phyloP scores from a whole-genome alignment of 441 rosid genomes.

The Erysimum pusillum region DNA sequence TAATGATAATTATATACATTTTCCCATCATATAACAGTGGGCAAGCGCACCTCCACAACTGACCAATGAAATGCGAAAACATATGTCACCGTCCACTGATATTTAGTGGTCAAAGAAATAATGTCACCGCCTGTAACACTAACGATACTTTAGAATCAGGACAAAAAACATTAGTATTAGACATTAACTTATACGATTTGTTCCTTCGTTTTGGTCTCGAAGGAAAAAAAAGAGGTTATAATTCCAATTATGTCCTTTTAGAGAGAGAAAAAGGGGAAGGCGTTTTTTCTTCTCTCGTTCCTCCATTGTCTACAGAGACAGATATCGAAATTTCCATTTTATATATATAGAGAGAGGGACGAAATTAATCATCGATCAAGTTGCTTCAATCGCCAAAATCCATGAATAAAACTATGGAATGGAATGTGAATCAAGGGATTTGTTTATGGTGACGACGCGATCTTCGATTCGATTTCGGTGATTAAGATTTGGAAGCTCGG shows the following conservation, averaged over 20 bases:
- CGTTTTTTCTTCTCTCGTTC: slow-evolving; percentile 45
- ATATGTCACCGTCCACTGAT: slow-evolving; percentile 34
- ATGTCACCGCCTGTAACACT: slow-evolving; percentile 43
- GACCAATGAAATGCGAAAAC: slow-evolving; percentile 31
- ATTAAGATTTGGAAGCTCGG: slow-evolving; percentile 45
- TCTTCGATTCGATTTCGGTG: slow-evolving; percentile 46
- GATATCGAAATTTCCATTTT: slow-evolving; percentile 41
- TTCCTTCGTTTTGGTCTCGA: slow-evolving; percentile 48
- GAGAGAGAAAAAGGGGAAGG: slow-evolving; percentile 44
- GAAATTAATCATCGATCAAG: slow-evolving; percentile 45
- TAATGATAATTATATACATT: slow-evolving; percentile 31
- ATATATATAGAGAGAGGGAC: slow-evolving; percentile 27
- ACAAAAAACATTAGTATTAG: slow-evolving; percentile 39
- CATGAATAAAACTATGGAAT: slow-evolving; percentile 32
- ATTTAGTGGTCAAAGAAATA: neutral
- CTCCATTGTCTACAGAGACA: slow-evolving; percentile 40
- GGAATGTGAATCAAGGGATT: slow-evolving; percentile 48
- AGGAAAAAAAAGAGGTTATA: neutral
- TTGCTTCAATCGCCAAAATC: slow-evolving; percentile 36
- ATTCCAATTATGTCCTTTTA: slow-evolving; percentile 46
- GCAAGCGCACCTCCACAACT: slow-evolving; percentile 46
- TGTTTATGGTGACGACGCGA: slow-evolving; percentile 42
- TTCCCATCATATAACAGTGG: slow-evolving; percentile 37
- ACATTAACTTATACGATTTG: slow-evolving; percentile 46
- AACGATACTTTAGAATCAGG: slow-evolving; percentile 14